A percentile compares a stretch with the other conserved stretches of the same genome.
phyloP scores from a whole-genome alignment of 176 grass and related monocot species.

The bread wheat (Triticum aestivum) region DNA sequence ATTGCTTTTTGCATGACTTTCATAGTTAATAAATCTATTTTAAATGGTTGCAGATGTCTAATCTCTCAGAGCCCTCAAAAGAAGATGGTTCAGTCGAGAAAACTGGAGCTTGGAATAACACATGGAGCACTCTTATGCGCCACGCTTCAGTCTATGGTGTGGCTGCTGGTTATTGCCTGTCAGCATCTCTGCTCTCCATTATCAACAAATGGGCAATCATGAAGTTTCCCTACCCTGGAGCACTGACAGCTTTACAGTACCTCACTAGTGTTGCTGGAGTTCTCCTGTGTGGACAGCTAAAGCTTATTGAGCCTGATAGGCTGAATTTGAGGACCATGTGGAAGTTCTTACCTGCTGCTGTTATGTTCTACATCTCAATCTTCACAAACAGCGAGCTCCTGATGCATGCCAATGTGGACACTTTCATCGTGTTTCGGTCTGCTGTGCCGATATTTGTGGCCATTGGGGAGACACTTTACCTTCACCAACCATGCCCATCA shows the following conservation, averaged over 20 bases:
- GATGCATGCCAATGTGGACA: constrained; percentile 85
- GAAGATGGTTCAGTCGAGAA: constrained; percentile 38
- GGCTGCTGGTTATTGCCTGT: constrained; percentile 78
- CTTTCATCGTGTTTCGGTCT: constrained; percentile 84
- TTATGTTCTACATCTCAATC: constrained; percentile 87
- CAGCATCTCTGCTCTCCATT: constrained; percentile 75
- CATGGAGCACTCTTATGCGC: constrained; percentile 41
- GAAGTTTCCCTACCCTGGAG: constrained; percentile 83
- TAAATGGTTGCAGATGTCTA: constrained; percentile 50
- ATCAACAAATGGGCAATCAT: constrained; percentile 92
- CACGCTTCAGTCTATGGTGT: constrained; percentile 72
- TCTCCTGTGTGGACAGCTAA: constrained; percentile 64
- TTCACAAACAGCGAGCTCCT: constrained; percentile 88
- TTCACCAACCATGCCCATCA: constrained; percentile 74
- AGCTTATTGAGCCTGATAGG: constrained; percentile 58
- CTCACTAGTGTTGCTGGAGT: constrained; percentile 76
- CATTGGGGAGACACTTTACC: constrained; percentile 75
- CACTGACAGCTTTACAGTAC: constrained; percentile 73
- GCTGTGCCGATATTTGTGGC: constrained; percentile 81
- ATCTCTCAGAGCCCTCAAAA: constrained; percentile 32
- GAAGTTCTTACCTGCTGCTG: constrained; percentile 87
- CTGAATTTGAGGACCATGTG: constrained; percentile 75
- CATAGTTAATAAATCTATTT: neutral
- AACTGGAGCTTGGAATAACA: constrained; percentile 49
- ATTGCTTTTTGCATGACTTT: neutral